Conservation (phyloP, 202 grass and related monocot species). For the Eragrostis tef region DNA sequence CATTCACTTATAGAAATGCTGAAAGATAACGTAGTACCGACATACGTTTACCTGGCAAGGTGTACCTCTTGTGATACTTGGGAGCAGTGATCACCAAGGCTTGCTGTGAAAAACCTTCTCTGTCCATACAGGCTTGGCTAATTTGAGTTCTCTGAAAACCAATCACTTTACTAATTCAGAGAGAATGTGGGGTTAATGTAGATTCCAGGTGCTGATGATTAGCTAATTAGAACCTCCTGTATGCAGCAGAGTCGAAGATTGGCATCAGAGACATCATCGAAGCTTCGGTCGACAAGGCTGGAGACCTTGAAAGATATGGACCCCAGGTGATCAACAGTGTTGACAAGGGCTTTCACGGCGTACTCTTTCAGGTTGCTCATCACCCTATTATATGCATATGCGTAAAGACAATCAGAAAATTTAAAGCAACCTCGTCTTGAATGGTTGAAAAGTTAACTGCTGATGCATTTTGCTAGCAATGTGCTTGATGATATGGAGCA, state of each 20-base stretch:
- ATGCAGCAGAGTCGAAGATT: constrained; percentile 64
- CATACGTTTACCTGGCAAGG: constrained; percentile 58
- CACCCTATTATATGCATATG: constrained; percentile 60
- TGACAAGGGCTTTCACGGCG: constrained; percentile 81
- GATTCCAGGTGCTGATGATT: constrained; percentile 1
- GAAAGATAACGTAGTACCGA: neutral
- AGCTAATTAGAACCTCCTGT: constrained; percentile 60
- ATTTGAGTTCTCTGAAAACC: constrained; percentile 65
- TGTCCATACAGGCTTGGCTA: constrained; percentile 67
- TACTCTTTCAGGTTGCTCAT: constrained; percentile 77
- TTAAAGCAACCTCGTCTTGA: neutral
- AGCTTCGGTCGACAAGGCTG: constrained; percentile 64
- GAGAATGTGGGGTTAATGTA: neutral
- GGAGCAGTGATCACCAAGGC: constrained; percentile 76
- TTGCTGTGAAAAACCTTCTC: constrained; percentile 81
- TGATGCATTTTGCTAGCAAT: constrained; percentile 22
- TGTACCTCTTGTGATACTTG: constrained; percentile 85
- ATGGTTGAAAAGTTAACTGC: neutral
- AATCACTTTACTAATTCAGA: constrained; percentile 9
- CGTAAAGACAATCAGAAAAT: neutral
- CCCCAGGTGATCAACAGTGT: constrained; percentile 89
- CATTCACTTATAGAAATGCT: neutral
- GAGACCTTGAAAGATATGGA: constrained; percentile 91
- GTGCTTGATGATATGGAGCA: neutral
- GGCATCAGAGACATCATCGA: constrained; percentile 50